These are phyloP conservation scores for Diversispora epigaea DNA, from an alignment of 192 early-diverging fungal species.

Conservation along the genomic window DNA sequence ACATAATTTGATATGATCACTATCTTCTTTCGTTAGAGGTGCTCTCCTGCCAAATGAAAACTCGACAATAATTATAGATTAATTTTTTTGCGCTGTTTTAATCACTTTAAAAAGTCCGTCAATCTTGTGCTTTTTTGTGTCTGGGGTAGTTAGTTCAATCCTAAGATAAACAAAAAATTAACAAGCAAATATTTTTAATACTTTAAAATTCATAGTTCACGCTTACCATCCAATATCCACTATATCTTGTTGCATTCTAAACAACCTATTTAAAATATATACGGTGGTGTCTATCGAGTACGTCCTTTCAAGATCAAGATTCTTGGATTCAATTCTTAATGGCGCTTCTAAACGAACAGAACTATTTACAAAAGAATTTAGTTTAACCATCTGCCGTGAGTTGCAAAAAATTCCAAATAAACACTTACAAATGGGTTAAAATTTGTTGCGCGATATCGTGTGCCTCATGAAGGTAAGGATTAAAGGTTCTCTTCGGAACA, in stretches of 20 bases:
- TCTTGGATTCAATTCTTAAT: slow-evolving; percentile 4
- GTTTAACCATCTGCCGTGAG: neutral
- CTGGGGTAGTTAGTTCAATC: too few relatives aligned
- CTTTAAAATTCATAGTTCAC: slow-evolving; percentile 8
- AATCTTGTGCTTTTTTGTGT: too few relatives aligned
- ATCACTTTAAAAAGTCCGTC: too few relatives aligned
- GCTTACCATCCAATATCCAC: slow-evolving; percentile 27
- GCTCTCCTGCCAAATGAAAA: too few relatives aligned
- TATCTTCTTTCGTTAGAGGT: neutral
- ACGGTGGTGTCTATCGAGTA: slow-evolving; percentile 13
- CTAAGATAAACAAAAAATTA: slow-evolving; percentile 31
- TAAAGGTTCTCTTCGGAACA: too few relatives aligned
- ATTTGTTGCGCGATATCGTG: slow-evolving; percentile 16
- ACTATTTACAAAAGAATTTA: slow-evolving; percentile 18
- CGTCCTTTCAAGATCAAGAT: slow-evolving; percentile 7
- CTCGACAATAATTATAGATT: too few relatives aligned
- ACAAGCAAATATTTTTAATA: neutral
- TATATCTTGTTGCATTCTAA: slow-evolving; percentile 27
- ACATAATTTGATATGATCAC: slow-evolving; percentile 9
- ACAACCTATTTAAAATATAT: slow-evolving; percentile 23
- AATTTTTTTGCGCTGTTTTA: too few relatives aligned
- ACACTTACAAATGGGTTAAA: slow-evolving; percentile 31
- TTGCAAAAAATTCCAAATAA: slow-evolving; percentile 3
- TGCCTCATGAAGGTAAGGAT: slow-evolving; percentile 11
- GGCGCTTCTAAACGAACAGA: slow-evolving; percentile 18